phyloP scores from a whole-genome alignment of 2,329 filamentous ascomycete genomes.

The Aspergillus terreus region DNA sequence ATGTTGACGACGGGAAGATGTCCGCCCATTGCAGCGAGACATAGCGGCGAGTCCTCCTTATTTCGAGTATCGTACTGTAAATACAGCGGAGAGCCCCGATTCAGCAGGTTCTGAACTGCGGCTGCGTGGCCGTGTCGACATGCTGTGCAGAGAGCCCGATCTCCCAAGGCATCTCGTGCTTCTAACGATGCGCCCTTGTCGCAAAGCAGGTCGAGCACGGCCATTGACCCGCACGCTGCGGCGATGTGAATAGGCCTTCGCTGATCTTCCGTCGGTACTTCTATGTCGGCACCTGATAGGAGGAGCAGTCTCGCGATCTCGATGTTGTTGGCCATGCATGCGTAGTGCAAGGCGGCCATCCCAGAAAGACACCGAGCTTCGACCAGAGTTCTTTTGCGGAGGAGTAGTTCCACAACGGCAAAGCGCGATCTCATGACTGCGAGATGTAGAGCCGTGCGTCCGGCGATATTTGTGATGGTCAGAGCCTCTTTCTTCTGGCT shows the following conservation, averaged over 20 bases:
- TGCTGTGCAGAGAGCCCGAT: constrained; percentile 33
- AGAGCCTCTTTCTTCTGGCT: constrained; percentile 28
- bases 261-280: constrained; percentile 27
- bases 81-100: constrained; percentile 28
- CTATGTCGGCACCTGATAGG: constrained; percentile 30
- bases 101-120: constrained; percentile 31
- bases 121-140: constrained; percentile 30
- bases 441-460: constrained; percentile 35
- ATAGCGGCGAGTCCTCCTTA: constrained; percentile 37
- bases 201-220: constrained; percentile 30
- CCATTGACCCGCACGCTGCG: constrained; percentile 24
- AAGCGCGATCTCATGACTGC: constrained; percentile 34
- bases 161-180: constrained; percentile 29
- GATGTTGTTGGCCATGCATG: constrained; percentile 28
- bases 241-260: constrained; percentile 35
- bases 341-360: constrained; percentile 36
- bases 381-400: constrained; percentile 28
- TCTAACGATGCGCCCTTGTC: constrained; percentile 30
- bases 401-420: constrained; percentile 34
- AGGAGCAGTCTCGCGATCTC: constrained; percentile 32
- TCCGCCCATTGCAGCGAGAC: constrained; percentile 34
- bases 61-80: constrained; percentile 19
- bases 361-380: constrained; percentile 28
- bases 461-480: constrained; percentile 23
- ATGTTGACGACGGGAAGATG: constrained; percentile 30